These are phyloP conservation scores for Fusarium camptoceras DNA, from an alignment of 2,329 filamentous ascomycete species.

Conservation along the genomic window DNA sequence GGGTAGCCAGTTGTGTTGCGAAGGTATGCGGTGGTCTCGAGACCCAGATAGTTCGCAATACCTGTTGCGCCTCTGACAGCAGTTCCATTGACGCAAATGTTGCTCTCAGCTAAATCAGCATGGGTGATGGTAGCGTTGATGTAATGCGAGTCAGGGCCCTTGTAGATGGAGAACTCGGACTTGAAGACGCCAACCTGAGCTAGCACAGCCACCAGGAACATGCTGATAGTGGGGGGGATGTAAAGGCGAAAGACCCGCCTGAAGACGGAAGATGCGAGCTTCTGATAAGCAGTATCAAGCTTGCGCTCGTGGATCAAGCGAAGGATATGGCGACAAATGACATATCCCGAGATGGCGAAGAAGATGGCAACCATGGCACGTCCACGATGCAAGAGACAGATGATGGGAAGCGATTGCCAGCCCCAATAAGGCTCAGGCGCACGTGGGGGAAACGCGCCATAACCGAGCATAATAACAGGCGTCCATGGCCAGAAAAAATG, in stretches of 20 bases:
- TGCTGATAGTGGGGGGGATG: constrained; percentile 55
- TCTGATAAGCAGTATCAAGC: constrained; percentile 52
- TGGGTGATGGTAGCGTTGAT: constrained; percentile 55
- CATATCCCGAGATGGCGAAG: constrained; percentile 59
- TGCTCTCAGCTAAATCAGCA: constrained; percentile 29
- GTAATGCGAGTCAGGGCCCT: constrained; percentile 53
- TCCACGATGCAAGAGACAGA: constrained; percentile 55
- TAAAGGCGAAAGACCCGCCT: constrained; percentile 55
- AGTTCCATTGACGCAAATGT: constrained; percentile 48
- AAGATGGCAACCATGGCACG: constrained; percentile 58
- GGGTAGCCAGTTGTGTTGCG: constrained; percentile 43
- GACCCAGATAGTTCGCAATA: constrained; percentile 47
- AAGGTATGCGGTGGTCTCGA: constrained; percentile 47
- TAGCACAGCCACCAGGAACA: constrained; percentile 54
- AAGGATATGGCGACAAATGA: constrained; percentile 54
- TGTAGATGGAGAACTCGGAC: constrained; percentile 52
- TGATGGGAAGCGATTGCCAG: constrained; percentile 53
- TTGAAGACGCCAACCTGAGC: constrained; percentile 54
- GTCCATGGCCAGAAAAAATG: constrained; percentile 58
- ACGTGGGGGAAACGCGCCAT: constrained; percentile 53
- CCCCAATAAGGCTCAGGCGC: constrained; percentile 51
- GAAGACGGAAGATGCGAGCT: constrained; percentile 54
- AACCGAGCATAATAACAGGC: constrained; percentile 55
- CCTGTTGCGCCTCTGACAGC: constrained; percentile 45
- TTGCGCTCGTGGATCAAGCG: constrained; percentile 53